A percentile compares a stretch with the other conserved stretches of the same genome.
Evolutionary conservation across 768 basidiomycete species (phyloP).

Genomic region (Podaxis mareebaensis): DNA sequence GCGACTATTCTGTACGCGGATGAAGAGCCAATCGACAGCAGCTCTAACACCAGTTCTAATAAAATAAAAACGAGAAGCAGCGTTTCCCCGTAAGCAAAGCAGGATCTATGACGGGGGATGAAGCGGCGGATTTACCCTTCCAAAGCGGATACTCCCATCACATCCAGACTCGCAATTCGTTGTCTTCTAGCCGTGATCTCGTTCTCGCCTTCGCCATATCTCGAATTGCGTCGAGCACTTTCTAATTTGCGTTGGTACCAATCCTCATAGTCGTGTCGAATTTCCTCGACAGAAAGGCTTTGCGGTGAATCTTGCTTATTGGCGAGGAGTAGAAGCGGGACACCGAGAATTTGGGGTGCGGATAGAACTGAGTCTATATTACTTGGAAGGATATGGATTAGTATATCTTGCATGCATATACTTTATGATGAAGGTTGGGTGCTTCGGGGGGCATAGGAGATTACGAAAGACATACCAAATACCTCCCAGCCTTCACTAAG

Average conservation of each 20-base stretch:
- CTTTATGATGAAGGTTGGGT: neutral
- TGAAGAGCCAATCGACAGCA: constrained; percentile 93
- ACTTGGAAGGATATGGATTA: constrained; percentile 20
- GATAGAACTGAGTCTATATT: constrained; percentile 78
- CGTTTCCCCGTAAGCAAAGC: constrained; percentile 3
- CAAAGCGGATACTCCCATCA: constrained; percentile 88
- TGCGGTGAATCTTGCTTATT: constrained; percentile 92
- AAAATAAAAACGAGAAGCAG: neutral
- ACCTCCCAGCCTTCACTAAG: constrained; percentile 96
- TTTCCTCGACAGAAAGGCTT: constrained; percentile 86
- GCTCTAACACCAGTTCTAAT: constrained; percentile 83
- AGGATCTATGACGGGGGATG: neutral
- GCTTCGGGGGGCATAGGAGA: neutral
- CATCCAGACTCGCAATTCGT: constrained; percentile 76
- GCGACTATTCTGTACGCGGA: constrained; percentile 88
- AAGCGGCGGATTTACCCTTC: constrained; percentile 66
- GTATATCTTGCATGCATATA: neutral
- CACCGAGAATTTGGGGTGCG: constrained; percentile 84
- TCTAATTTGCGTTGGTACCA: constrained; percentile 81
- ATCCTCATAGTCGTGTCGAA: constrained; percentile 84
- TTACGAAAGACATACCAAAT: constrained; percentile 66
- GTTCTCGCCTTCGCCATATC: constrained; percentile 47
- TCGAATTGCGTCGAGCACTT: constrained; percentile 55
- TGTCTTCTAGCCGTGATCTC: constrained; percentile 46
- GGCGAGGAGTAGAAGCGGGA: constrained; percentile 89